phyloP scores from a whole-genome alignment of 2,329 filamentous ascomycete species.

The Cadophora luteo-olivacea region DNA sequence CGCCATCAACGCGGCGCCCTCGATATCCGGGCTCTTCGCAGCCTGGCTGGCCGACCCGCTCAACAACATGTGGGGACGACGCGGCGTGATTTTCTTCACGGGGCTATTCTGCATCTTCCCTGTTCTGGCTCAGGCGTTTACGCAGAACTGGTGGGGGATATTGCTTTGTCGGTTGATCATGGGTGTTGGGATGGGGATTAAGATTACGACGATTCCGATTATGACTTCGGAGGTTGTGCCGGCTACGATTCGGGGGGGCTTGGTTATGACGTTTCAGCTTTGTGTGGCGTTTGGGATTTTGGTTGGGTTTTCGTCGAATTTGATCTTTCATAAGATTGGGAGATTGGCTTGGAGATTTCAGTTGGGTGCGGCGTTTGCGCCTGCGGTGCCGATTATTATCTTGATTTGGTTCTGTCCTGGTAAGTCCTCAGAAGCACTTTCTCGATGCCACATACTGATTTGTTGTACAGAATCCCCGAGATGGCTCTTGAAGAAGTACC shows the following conservation, averaged over 20 bases:
- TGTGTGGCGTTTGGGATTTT: constrained; percentile 69
- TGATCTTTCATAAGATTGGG: constrained; percentile 65
- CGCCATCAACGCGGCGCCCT: constrained; percentile 59
- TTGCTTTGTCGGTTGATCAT: constrained; percentile 62
- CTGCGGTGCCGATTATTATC: constrained; percentile 64
- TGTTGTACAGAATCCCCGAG: constrained; percentile 59
- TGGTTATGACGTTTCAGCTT: constrained; percentile 60
- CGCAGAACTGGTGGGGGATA: constrained; percentile 64
- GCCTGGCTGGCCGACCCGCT: constrained; percentile 68
- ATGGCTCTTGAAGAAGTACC: constrained; percentile 61
- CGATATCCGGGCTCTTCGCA: constrained; percentile 56
- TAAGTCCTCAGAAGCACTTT: not conserved
- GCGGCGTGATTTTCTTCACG: constrained; percentile 68
- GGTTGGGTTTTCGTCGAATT: constrained; percentile 50
- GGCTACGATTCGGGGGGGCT: constrained; percentile 58
- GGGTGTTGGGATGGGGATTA: constrained; percentile 66
- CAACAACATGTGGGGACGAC: constrained; percentile 64
- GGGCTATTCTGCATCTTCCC: constrained; percentile 67
- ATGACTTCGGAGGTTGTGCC: constrained; percentile 63
- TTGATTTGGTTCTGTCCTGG: constrained; percentile 63
- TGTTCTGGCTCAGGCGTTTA: constrained; percentile 64
- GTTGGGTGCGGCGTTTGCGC: constrained; percentile 68
- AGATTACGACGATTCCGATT: constrained; percentile 56
- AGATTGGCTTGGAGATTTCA: constrained; percentile 67
- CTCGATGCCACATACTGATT: no score